Base-by-base conservation (phyloP, 2,329 filamentous ascomycete genomes). In the Salinomyces thailandicus region DNA sequence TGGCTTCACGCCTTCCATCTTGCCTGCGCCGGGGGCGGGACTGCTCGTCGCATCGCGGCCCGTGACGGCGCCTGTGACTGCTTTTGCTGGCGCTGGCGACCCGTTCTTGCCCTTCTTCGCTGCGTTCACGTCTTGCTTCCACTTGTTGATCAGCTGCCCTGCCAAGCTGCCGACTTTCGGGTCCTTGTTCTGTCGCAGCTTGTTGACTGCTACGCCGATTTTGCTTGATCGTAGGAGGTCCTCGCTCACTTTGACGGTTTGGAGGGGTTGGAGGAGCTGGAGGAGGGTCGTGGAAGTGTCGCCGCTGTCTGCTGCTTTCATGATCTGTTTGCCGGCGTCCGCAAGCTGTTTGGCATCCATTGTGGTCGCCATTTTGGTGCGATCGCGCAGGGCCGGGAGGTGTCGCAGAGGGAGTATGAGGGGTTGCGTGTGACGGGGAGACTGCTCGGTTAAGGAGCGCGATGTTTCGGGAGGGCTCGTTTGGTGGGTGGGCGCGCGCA, bases 151-250 rank as follows among this genome's bases (percentile, higher is more conserved):
- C 38, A 96, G 81, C 53, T 87, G 83, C 41, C 74, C 71, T 3
- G 91, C 86, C 29, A 84, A 69, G 35, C 76, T 74, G 31, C 80
- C 78, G 49, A 96, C 81, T 32, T 70, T 67, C 2, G 70, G 65
- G 29, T 87, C 77, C 60, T 84, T 86, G 68, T 93, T 81, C 39
- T 77, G 62, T 60, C 93, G 86, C 42, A 81, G 75, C 59, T 86
- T 89, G 60, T 87, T 89, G 45, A 96, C 83, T 34, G 81, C 77
- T 47, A 94, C 80, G 51, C 91, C 91, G 35, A 93, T 89, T 51
- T 81, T 83, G n/a, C 89, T 96, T 28, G 81, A 81, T 55, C 89
- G 79, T 47, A 98, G 69, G 50, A 94, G 74, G 50, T 95, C 85
- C 63, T 98, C 91, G 2, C 84, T 91, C 7, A 87, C 83, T 31